Conservation (phyloP, 2,329 filamentous ascomycete species). For the Nigrospora osmanthi region DNA sequence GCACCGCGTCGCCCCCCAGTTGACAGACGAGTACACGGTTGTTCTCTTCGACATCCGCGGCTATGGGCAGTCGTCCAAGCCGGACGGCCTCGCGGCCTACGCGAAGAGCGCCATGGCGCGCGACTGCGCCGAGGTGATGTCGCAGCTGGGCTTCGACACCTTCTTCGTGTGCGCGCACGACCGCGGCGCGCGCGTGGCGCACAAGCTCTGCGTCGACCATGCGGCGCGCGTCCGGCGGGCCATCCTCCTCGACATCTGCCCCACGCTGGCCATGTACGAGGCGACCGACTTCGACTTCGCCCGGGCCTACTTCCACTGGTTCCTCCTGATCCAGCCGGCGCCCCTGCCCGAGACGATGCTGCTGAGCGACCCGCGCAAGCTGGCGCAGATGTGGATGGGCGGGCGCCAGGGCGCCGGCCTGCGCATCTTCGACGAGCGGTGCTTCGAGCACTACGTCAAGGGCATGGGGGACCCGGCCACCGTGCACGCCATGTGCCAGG, state of each 20-base stretch:
- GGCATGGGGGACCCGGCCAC: constrained; percentile 30
- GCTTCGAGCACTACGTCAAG: constrained; percentile 31
- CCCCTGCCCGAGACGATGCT: constrained; percentile 44
- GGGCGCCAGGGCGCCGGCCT: constrained; percentile 25
- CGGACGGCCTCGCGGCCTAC: constrained; percentile 24
- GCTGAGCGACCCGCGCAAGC: constrained; percentile 24
- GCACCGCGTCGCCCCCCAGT: constrained; percentile 34
- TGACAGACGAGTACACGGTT: constrained; percentile 31
- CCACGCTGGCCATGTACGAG: constrained; percentile 45
- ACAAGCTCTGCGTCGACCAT: constrained; percentile 43
- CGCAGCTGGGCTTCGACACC: constrained; percentile 24
- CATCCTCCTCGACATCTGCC: constrained; percentile 45
- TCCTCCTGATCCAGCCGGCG: constrained; percentile 44
- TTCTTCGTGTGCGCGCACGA: constrained; percentile 49
- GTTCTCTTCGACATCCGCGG: constrained; percentile 41
- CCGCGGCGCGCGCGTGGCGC: constrained; percentile 46
- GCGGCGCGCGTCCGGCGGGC: constrained; percentile 29
- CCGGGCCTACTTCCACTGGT: constrained; percentile 50
- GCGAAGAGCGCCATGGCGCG: constrained; percentile 40
- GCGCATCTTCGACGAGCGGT: constrained; percentile 23
- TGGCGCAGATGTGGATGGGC: constrained; percentile 34
- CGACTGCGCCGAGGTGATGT: constrained; percentile 39
- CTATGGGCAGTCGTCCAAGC: constrained; percentile 43
- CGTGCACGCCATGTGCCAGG: constrained; percentile 44
- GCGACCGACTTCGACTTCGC: constrained; percentile 33